phyloP scores from a whole-genome alignment of 345 rosid species.

The Toxicodendron radicans region DNA sequence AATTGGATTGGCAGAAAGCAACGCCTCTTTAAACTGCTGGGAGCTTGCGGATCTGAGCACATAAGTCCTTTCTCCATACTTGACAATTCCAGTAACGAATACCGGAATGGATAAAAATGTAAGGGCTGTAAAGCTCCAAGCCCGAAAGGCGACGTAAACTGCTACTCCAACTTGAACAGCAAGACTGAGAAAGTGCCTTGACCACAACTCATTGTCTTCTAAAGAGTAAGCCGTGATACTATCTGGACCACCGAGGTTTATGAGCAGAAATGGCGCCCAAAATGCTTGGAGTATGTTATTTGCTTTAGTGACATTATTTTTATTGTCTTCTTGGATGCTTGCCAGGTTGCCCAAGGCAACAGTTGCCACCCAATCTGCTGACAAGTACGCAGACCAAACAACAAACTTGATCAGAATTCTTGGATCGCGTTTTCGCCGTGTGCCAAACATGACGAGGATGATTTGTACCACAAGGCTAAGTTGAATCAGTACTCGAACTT shows the following conservation, averaged over 20 bases:
- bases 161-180: conserved; percentile 23
- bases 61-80: conserved; percentile 47
- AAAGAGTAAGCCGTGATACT: conserved; percentile 41
- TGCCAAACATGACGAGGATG: conserved; percentile 14
- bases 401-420: background rate
- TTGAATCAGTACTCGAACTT: conserved; percentile 9
- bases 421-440: conserved; percentile 8
- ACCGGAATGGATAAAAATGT: conserved; percentile 20
- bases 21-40: conserved; percentile 28
- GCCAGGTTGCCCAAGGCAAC: conserved; percentile 23
- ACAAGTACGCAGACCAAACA: conserved; percentile 25
- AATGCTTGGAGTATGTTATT: conserved; percentile 10
- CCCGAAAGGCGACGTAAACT: conserved; percentile 19
- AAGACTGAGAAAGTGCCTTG: conserved; percentile 31
- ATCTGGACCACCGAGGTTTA: conserved; percentile 49
- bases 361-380: conserved; percentile 27
- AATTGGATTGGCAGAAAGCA: conserved; percentile 12
- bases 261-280: conserved; percentile 43
- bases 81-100: conserved; percentile 31
- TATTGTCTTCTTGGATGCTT: background rate
- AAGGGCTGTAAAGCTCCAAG: conserved; percentile 11
- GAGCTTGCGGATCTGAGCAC: conserved; percentile 37
- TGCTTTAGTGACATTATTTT: background rate
- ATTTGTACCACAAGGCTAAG: conserved; percentile 26
- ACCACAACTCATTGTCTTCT: conserved; percentile 41